Evolutionary conservation across 441 rosid species (phyloP), one percentile per base, ranked within the genome.

Genomic region (Viola pubescens): DNA sequence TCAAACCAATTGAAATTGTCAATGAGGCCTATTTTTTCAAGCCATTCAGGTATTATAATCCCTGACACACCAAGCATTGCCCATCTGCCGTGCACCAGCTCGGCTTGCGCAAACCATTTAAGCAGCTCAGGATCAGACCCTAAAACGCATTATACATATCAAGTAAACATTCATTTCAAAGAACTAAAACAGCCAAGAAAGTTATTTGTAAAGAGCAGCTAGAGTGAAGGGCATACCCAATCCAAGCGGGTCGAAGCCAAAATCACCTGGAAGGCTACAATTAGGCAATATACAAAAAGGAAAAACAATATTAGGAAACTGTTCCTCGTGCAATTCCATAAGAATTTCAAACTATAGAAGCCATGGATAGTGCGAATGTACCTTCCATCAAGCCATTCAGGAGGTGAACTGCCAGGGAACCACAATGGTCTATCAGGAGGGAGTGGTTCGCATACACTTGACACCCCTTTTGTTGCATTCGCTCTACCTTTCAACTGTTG

Each of bases 311-410:
- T 19, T 19, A 19, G 53, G 9, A 52, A 8, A 26, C 0, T 7
- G 7, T 10, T 51, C 34, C 37, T 51, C 37, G 6, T n/a, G 52
- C 7, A n/a, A 14, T 49, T 49, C 48, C 5, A 46, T 11, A 46
- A 12, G 48, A 9, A 46, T 9, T 8, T 46, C 16, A 48, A n/a
- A 13, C 16, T 0, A 48, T 40, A 19, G 42, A 13, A 61, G 50
- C 12, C 38, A 13, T 13, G 10, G 13, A 40, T 40, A 6, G 49
- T 0, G 7, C 4, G 11, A 49, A 38, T 3, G 37, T 62, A 83
- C 97, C 97, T 90, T 73, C 98, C 98, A 65, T 91, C 92, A 16
- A 91, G 96, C 98, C 96, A 91, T 42, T 75, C 72, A 4, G 96
- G 98, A 16, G 98, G 92, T 43, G 84, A 56, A 64, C 80, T 91